Evolutionary conservation across 495 filamentous ascomycete genomes (phyloP).

Genomic region (Trichocladium uniseriatum): DNA sequence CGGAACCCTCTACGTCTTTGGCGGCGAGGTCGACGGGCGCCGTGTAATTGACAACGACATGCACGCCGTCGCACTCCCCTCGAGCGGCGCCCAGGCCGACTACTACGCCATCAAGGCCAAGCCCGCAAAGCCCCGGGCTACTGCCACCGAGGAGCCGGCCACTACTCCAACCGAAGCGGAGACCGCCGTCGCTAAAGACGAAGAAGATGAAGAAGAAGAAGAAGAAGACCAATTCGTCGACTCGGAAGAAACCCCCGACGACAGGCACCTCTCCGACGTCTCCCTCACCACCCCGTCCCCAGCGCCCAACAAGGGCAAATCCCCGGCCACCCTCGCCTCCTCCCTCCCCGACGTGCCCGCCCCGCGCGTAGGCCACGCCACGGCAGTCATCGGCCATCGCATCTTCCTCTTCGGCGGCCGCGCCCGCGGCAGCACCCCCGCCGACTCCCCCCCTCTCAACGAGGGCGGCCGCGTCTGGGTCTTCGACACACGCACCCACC

Average conservation of each 20-base stretch:
- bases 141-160: background rate
- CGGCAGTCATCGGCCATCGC: constrained; percentile 46
- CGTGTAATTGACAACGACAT: constrained; percentile 59
- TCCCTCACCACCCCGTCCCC: background rate
- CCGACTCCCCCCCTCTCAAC: constrained; percentile 39
- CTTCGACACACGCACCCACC: constrained; percentile 47
- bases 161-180: constrained; percentile 10
- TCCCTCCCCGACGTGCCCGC: constrained; percentile 33
- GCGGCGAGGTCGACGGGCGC: constrained; percentile 44
- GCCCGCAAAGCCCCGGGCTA: background rate
- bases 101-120: constrained; percentile 47
- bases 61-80: constrained; percentile 54
- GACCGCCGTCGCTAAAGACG: constrained; percentile 31
- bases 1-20: constrained; percentile 61
- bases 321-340: background rate
- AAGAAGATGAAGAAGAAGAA: constrained; percentile 25
- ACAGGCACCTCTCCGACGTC: background rate
- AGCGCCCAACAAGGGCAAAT: constrained; percentile 21
- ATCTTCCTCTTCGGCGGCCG: constrained; percentile 60
- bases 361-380: constrained; percentile 48
- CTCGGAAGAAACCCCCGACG: background rate
- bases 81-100: constrained; percentile 43
- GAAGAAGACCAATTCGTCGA: constrained; percentile 19
- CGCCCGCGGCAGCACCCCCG: constrained; percentile 39
- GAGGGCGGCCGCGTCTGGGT: constrained; percentile 60